These are phyloP conservation scores for Schizosaccharomyces japonicus DNA, from an alignment of 805 yeast species.

Conservation along the genomic window DNA sequence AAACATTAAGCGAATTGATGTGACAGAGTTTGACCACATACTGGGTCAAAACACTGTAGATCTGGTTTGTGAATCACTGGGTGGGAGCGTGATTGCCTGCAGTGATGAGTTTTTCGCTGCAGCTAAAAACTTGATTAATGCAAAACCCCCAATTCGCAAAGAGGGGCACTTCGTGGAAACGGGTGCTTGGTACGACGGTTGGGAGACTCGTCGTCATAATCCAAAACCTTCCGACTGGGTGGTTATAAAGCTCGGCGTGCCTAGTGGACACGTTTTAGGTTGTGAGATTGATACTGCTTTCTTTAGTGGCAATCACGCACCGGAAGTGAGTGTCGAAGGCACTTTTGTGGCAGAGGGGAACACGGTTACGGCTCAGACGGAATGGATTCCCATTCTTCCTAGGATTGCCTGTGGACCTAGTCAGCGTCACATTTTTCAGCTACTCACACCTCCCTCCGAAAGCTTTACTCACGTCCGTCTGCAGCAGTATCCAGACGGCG, in stretches of 20 bases:
- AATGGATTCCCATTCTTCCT: slow-evolving; percentile 51
- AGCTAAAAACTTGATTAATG: slow-evolving; percentile 65
- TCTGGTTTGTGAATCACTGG: slow-evolving; percentile 63
- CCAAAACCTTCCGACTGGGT: slow-evolving; percentile 72
- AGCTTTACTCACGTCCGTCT: slow-evolving; percentile 52
- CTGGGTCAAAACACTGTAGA: slow-evolving; percentile 20
- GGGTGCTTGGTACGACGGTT: slow-evolving; percentile 41
- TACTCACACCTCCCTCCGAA: slow-evolving; percentile 31
- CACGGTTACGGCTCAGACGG: slow-evolving; percentile 16
- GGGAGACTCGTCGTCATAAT: slow-evolving; percentile 36
- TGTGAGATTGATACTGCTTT: slow-evolving; percentile 83
- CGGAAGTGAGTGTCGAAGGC: slow-evolving; percentile 57
- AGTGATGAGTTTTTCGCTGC: slow-evolving; percentile 93
- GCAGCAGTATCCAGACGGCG: slow-evolving; percentile 94
- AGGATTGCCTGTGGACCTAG: slow-evolving; percentile 71
- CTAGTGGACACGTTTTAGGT: slow-evolving; percentile 55
- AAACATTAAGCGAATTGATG: not conserved
- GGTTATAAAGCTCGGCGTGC: slow-evolving; percentile 56
- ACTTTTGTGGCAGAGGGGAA: slow-evolving; percentile 17
- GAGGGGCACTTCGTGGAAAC: slow-evolving; percentile 45
- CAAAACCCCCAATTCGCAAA: slow-evolving; percentile 59
- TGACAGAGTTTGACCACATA: not conserved
- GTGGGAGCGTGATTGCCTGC: slow-evolving; percentile 43
- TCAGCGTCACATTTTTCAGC: slow-evolving; percentile 59
- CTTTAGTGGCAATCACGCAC: slow-evolving; percentile 91